phyloP scores from a whole-genome alignment of 768 basidiomycete species.

The Boletus pseudo-olivaceus region DNA sequence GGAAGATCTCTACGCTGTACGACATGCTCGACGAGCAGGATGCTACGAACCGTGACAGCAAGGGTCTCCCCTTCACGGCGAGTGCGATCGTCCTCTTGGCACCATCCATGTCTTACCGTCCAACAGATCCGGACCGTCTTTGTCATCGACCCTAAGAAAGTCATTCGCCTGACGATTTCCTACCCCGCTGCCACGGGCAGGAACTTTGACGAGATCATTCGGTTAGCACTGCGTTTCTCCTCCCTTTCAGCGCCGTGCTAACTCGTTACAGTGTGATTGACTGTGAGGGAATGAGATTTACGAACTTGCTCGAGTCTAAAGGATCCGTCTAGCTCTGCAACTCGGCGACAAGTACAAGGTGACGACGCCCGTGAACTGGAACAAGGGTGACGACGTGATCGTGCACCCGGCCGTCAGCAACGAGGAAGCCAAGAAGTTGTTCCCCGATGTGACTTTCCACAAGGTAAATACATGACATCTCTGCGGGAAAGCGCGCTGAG shows the following conservation, averaged over 20 bases:
- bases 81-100: not conserved
- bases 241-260: not conserved
- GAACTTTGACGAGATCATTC: constrained; percentile 77
- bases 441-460: constrained; percentile 79
- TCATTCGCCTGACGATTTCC: constrained; percentile 82
- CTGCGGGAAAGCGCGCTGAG: not conserved
- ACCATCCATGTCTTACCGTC: not conserved
- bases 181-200: constrained; percentile 97
- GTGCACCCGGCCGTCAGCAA: constrained; percentile 80
- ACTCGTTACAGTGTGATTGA: constrained; percentile 65
- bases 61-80: constrained; percentile 93
- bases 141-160: constrained; percentile 94
- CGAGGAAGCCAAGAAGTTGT: constrained; percentile 88
- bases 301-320: constrained; percentile 29
- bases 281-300: constrained; percentile 38
- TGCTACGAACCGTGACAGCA: constrained; percentile 79
- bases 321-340: constrained; percentile 62
- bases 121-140: constrained; percentile 90
- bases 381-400: constrained; percentile 90
- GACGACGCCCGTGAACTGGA: constrained; percentile 95
- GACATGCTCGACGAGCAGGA: constrained; percentile 98
- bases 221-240: constrained; percentile 32
- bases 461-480: constrained; percentile 47
- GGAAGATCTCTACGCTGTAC: constrained; percentile 81
- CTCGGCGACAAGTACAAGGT: constrained; percentile 81